Base-by-base conservation (phyloP, 2,329 filamentous ascomycete genomes). In the Talaromyces rugulosus region DNA sequence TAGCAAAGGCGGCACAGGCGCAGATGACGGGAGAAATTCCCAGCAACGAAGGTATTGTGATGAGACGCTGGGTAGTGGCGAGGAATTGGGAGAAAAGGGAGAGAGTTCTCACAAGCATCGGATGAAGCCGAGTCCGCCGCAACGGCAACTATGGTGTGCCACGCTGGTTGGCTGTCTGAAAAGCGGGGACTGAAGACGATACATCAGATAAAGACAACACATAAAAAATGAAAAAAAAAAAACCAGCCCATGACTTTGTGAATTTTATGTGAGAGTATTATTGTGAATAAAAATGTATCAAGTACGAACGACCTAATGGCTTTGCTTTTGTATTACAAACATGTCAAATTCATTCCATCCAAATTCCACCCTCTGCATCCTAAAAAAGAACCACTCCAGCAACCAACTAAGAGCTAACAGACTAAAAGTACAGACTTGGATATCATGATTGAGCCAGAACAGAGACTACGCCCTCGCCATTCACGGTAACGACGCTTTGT, bases 401-500 rank as follows among this genome's bases (percentile, higher is more conserved):
- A 47, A 47, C 8, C 44, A 47, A 47, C 44, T 18, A 47, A 47
- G 44, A 27, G 44, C 44, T 47, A 47, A 47, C 8, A 47, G 61
- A 59, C 47, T 63, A 64, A 67, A 63, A 66, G 63, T 65, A 68
- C 64, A 67, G 65, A 67, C 65, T 68, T 67, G 63, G 60, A 30
- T 69, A 73, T 71, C 72, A 79, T 74, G 82, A 82, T 74, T 85
- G 81, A 59, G 84, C 82, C 66, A 96, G 79, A 66, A 95, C 83
- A 63, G 85, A 91, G 59, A 98, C 77, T 53, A 87, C 85, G 16
- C 94, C 94, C 56, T 93, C 89, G 16, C 79, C 81, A 69, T 90
- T 91, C 65, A 96, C 82, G 18, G 88, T 84, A 58, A 96, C 81
- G 68, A 98, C 80, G 68, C 86, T 89, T 75, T 87, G 87, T 11